phyloP scores from a whole-genome alignment of 805 yeast genomes.

The Clavispora phyllophila region DNA sequence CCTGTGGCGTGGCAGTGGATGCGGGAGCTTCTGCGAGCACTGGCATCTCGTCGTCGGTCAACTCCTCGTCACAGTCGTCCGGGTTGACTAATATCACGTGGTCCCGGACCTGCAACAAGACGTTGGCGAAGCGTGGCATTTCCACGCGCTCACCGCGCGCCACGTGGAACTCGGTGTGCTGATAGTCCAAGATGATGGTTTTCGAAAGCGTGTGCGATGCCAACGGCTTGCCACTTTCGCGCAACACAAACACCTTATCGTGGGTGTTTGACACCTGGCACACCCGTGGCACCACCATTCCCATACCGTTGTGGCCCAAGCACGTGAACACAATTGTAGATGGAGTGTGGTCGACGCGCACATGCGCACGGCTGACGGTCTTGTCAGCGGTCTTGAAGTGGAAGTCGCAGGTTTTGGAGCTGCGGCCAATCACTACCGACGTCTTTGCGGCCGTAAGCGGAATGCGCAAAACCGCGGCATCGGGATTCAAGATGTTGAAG shows the following conservation, averaged over 20 bases:
- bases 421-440: conserved; percentile 56
- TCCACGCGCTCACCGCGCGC: conserved; percentile 57
- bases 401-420: conserved; percentile 55
- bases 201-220: conserved; percentile 19
- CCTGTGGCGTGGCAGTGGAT: neutral
- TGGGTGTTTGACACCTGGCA: conserved; percentile 29
- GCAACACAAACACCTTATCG: conserved; percentile 14
- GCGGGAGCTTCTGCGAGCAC: neutral
- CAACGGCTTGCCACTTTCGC: conserved; percentile 20
- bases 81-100: conserved; percentile 51
- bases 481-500: conserved; percentile 34
- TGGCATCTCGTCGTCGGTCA: conserved; percentile 40
- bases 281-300: conserved; percentile 55
- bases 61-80: conserved; percentile 37
- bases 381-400: conserved; percentile 42
- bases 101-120: conserved; percentile 69
- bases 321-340: conserved; percentile 55
- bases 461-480: conserved; percentile 26
- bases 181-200: conserved; percentile 36
- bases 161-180: conserved; percentile 52
- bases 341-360: conserved; percentile 43
- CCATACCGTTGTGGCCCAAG: conserved; percentile 77
- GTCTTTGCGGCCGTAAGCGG: conserved; percentile 37
- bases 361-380: conserved; percentile 65
- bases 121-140: conserved; percentile 58